These are phyloP conservation scores for Asterella californica DNA, from an alignment of 225 moss, liverwort and hornwort species.

Conservation along the genomic window DNA sequence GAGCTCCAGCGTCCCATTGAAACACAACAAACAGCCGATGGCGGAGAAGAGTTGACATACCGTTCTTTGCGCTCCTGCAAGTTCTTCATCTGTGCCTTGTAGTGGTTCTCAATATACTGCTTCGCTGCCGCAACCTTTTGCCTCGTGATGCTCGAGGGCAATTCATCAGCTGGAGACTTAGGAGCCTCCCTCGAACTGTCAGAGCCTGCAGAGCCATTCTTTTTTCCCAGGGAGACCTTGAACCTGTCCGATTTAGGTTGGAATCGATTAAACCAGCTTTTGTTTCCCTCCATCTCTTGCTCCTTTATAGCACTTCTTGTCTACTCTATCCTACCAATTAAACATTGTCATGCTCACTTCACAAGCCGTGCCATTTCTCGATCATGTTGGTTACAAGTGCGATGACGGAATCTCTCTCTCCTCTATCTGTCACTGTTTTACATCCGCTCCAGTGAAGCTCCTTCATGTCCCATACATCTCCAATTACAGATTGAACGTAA, in stretches of 20 bases:
- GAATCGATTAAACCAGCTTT: conserved; percentile 58
- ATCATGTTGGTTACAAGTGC: conserved; percentile 12
- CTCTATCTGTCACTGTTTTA: background rate
- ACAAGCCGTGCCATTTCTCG: conserved; percentile 25
- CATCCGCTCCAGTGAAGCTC: conserved; percentile 10
- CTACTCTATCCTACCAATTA: conserved; percentile 23
- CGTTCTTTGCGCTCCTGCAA: conserved; percentile 53
- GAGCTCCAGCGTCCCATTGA: background rate
- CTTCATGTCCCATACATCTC: conserved; percentile 31
- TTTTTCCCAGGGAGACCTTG: conserved; percentile 51
- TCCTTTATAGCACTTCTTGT: conserved; percentile 24
- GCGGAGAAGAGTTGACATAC: conserved; percentile 9
- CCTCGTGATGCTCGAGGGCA: conserved; percentile 52
- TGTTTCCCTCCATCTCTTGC: conserved; percentile 46
- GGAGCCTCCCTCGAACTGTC: conserved; percentile 48
- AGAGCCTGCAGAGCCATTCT: conserved; percentile 50
- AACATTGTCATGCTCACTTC: conserved; percentile 29
- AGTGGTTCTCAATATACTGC: conserved; percentile 55
- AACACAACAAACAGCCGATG: background rate
- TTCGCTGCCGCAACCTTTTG: conserved; percentile 51
- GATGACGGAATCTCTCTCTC: conserved; percentile 13
- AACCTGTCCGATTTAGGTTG: conserved; percentile 59
- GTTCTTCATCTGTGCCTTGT: conserved; percentile 56
- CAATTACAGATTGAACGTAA: conserved; percentile 30
- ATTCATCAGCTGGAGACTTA: conserved; percentile 52